Evolutionary conservation across 768 basidiomycete genomes (phyloP).

Genomic region (Leccinellum albellum): DNA sequence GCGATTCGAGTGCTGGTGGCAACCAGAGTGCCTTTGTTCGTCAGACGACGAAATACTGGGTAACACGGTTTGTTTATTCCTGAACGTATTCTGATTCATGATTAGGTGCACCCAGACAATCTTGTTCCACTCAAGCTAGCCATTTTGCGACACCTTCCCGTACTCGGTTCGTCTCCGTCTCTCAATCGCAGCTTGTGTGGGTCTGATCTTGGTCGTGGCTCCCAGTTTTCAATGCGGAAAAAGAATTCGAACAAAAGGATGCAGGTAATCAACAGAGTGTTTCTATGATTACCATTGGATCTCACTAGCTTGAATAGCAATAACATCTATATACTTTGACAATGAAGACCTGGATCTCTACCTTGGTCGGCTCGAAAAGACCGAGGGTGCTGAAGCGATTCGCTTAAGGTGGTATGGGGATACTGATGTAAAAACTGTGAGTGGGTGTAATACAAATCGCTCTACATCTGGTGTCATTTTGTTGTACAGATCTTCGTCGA

Average conservation of each 20-base stretch:
- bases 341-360: constrained; percentile 95
- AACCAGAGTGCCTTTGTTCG: constrained; percentile 96
- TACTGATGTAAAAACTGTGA: constrained; percentile 70
- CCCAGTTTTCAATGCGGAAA: constrained; percentile 88
- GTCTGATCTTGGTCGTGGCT: constrained; percentile 7
- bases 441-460: constrained; percentile 19
- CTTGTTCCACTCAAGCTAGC: constrained; percentile 90
- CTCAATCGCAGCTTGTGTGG: background rate
- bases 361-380: constrained; percentile 95
- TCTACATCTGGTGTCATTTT: background rate
- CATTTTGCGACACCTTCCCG: constrained; percentile 88
- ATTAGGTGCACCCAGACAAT: constrained; percentile 85
- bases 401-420: constrained; percentile 98
- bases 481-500: constrained; percentile 71
- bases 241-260: constrained; percentile 86
- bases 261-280: constrained; percentile 44
- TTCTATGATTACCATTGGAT: background rate
- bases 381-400: constrained; percentile 96
- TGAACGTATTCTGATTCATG: constrained; percentile 1
- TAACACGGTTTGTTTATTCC: constrained; percentile 28
- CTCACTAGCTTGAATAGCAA: constrained; percentile 48
- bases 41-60: constrained; percentile 99
- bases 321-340: constrained; percentile 96
- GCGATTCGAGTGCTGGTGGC: constrained; percentile 92
- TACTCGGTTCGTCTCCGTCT: constrained; percentile 63